Evolutionary conservation across 257 asterid genomes (phyloP), one percentile per base, ranked within the genome.

Genomic region (Solanum clarkiae): DNA sequence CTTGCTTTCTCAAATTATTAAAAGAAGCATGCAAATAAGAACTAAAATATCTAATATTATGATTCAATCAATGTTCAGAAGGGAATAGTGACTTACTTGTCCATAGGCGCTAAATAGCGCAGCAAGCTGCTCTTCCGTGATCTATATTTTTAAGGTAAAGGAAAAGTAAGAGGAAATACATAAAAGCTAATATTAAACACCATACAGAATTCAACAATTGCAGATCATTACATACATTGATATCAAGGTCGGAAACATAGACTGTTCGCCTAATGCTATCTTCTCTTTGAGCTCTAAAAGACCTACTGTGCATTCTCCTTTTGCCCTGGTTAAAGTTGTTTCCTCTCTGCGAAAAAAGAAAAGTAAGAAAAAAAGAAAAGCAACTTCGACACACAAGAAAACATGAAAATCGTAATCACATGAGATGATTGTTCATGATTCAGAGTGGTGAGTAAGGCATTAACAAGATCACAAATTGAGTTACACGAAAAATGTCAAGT

Each of bases 61-160:
- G 81, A 42, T 24, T 54, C 24, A 59, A 71, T 24, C 26, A 68
- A 84, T 44, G 22, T n/a, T 62, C 80, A 60, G 53, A 86, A 59
- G 74, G 75, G 80, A 57, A 72, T 36, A 82, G 84, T 15, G 69
- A 90, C 96, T 86, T 92, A 94, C 99, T 91, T 90, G 99, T 83
- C 99, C 99, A 90, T 88, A 94, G 86, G 89, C 85, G 85, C 97
- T 91, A 91, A 95, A 95, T 86, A 95, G 88, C 42, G 88, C 97
- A 80, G 99, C 99, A 82, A 95, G 99, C 90, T 91, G 97, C 91
- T 95, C 98, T 90, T 93, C 99, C 32, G 97, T 94, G 87, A 94
- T 87, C 99, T 95, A 84, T 22, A 85, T 70, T 74, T 74, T 75
- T 47, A 85, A 85, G 85, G 85, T 47, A 51, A 85, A 57, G 59